Percentiles rank a stretch among this genome's conserved stretches.
These are phyloP conservation scores for Mycotypha africana DNA, from an alignment of 371 early-diverging fungal genomes.

Conservation along the genomic window DNA sequence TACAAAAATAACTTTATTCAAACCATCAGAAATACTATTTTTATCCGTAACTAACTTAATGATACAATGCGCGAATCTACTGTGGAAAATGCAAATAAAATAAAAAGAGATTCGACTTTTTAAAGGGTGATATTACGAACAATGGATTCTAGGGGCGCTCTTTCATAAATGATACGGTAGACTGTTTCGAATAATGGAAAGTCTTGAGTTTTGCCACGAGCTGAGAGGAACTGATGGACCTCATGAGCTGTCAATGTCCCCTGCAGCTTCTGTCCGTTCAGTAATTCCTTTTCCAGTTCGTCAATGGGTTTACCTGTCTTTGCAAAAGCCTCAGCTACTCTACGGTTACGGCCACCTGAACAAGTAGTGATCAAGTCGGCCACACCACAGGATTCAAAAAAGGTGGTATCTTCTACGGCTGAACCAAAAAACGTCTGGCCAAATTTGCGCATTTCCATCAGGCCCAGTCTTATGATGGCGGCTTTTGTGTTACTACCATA, in stretches of 20 bases:
- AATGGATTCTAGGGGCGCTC: constrained; percentile 47
- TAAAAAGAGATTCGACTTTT: constrained; percentile 24
- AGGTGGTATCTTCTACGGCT: constrained; percentile 76
- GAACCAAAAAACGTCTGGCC: constrained; percentile 73
- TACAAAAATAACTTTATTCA: too few relatives aligned
- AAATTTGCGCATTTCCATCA: constrained; percentile 96
- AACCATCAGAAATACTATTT: constrained; percentile 6
- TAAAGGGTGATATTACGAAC: constrained; percentile 54
- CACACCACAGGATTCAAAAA: constrained; percentile 96
- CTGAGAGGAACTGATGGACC: constrained; percentile 75
- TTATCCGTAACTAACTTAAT: too few relatives aligned
- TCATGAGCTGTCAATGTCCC: constrained; percentile 93
- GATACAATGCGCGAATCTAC: too few relatives aligned
- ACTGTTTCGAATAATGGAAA: constrained; percentile 89
- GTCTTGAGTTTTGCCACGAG: constrained; percentile 48
- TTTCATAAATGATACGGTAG: constrained; percentile 84
- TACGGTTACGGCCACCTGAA: constrained; percentile 92
- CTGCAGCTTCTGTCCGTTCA: constrained; percentile 97
- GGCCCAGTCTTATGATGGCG: constrained; percentile 94
- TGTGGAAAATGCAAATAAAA: too few relatives aligned
- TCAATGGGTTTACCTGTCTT: constrained; percentile 81
- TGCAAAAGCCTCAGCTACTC: constrained; percentile 84
- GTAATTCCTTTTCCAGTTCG: constrained; percentile 78
- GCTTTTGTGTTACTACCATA: constrained; percentile 95
- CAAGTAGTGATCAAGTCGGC: constrained; percentile 91